Evolutionary conservation across 129 eudicot genomes (phyloP), one percentile per base, ranked within the genome.

Genomic region (Saposhnikovia divaricata): DNA sequence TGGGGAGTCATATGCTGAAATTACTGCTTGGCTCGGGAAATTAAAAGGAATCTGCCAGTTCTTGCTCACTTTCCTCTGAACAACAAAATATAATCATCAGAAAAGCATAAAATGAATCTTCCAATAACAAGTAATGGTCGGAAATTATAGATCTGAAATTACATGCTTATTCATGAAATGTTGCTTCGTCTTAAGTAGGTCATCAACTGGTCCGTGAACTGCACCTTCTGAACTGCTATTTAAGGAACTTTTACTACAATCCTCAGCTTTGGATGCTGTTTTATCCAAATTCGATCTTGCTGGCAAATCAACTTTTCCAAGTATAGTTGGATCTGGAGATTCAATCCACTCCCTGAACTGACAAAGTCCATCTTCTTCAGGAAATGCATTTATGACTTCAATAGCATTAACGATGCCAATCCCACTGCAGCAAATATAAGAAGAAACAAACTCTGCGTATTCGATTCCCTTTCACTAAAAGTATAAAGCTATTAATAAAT

Each of bases 331-430:
- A 87, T 94, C 98, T 63, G 98, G 97, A 65, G 98, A 94, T 82
- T 94, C 97, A 80, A 94, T 86, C 98, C 98, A 94, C 85, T 94
- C 92, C 66, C 98, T 96, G 76, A 94, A 94, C 82, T 90, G 88
- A 14, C 34, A 83, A 68, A 94, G 98, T 70, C 98, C 97, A 72
- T 92, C 91, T 85, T 87, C 93, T 83, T 89, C 97, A 6, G 97
- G 96, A 85, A 94, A 94, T 12, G 98, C 98, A 90, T 89, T 94
- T 75, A 92, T 84, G 75, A 94, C 98, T 83, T 94, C 98, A 76
- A 92, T 90, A 74, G 98, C 98, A 90, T 94, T 94, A 50, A 94
- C 98, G 78, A 94, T 94, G 72, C 98, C 98, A 72, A 94, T 90
- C 44, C 98, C 98, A 81, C 98, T 94, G 78, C 78, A 84, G 13